A percentile compares a stretch with the other conserved stretches of the same genome.
These are phyloP conservation scores for Croton setiger DNA, from an alignment of 441 rosid species.

Conservation along the genomic window DNA sequence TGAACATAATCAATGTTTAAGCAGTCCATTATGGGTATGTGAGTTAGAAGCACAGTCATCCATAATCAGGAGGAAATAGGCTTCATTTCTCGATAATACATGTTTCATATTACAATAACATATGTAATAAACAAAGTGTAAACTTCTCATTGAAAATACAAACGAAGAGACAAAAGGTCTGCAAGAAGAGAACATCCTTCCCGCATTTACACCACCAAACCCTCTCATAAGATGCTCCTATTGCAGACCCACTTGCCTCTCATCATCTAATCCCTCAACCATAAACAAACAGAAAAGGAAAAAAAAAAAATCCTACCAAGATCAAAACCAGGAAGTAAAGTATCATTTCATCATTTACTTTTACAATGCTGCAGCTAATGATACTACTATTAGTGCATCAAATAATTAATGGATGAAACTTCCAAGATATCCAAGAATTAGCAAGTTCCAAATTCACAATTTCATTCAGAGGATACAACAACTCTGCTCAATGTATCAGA, in stretches of 20 bases:
- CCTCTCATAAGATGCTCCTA: constrained; percentile 19
- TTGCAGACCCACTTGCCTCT: constrained; percentile 24
- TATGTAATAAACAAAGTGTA: constrained; percentile 3
- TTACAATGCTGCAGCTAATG: too few relatives aligned
- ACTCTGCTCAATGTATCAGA: constrained; percentile 59
- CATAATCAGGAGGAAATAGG: background rate
- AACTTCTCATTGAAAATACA: constrained; percentile 18
- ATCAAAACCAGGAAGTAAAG: constrained; percentile 12
- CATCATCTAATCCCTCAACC: too few relatives aligned
- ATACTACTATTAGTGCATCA: too few relatives aligned
- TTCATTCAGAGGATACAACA: constrained; percentile 26
- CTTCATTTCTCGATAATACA: background rate
- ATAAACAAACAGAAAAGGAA: too few relatives aligned
- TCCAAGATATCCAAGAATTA: constrained; percentile 3
- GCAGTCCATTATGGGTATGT: too few relatives aligned
- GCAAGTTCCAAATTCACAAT: constrained; percentile 8
- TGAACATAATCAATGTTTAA: too few relatives aligned
- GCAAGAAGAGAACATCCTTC: constrained; percentile 15
- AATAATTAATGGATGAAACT: constrained; percentile 1
- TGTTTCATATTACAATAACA: background rate
- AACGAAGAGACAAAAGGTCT: constrained; percentile 23
- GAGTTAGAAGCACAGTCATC: background rate
- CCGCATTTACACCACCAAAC: constrained; percentile 19
- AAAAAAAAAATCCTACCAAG: constrained; percentile 14
- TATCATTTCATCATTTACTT: constrained; percentile 3